Evolutionary conservation across 176 grass and related monocot species (phyloP).

Genomic region (Puya raimondii): DNA sequence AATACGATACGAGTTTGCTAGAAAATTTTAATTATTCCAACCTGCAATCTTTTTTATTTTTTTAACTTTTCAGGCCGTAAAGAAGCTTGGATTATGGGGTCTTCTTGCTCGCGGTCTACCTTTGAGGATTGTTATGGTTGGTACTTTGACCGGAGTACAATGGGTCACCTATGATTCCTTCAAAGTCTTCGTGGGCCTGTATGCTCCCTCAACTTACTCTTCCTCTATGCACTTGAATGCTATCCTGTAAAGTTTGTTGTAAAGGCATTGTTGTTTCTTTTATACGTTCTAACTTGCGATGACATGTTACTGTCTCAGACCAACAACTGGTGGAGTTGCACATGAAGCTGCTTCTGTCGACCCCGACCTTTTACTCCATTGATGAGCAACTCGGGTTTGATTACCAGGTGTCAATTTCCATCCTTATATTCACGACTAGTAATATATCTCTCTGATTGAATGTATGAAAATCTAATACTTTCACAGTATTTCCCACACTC

Average conservation of each 20-base stretch:
- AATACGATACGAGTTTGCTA: background rate
- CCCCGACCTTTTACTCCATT: background rate
- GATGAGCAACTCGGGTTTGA: background rate
- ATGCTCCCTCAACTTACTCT: conserved; percentile 23
- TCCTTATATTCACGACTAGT: no score
- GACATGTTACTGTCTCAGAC: conserved; percentile 32
- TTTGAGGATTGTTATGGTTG: conserved; percentile 80
- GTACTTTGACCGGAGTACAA: conserved; percentile 65
- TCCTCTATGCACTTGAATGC: background rate
- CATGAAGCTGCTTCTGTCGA: conserved; percentile 7
- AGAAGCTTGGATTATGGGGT: conserved; percentile 62
- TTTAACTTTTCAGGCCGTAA: conserved; percentile 43
- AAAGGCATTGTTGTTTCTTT: conserved; percentile 2
- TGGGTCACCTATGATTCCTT: conserved; percentile 80
- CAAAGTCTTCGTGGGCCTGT: conserved; percentile 69
- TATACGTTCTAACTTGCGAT: background rate
- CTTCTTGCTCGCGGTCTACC: conserved; percentile 78
- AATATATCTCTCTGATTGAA: no score
- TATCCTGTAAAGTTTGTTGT: conserved; percentile 7
- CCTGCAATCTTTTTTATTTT: conserved; percentile 4
- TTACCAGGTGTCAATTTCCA: no score
- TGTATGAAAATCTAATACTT: no score
- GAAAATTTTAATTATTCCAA: background rate
- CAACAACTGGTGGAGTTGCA: conserved; percentile 57
- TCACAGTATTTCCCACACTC: no score